Conservation (phyloP, 2,329 filamentous ascomycete genomes). For the Lasiodiplodia citricola region DNA sequence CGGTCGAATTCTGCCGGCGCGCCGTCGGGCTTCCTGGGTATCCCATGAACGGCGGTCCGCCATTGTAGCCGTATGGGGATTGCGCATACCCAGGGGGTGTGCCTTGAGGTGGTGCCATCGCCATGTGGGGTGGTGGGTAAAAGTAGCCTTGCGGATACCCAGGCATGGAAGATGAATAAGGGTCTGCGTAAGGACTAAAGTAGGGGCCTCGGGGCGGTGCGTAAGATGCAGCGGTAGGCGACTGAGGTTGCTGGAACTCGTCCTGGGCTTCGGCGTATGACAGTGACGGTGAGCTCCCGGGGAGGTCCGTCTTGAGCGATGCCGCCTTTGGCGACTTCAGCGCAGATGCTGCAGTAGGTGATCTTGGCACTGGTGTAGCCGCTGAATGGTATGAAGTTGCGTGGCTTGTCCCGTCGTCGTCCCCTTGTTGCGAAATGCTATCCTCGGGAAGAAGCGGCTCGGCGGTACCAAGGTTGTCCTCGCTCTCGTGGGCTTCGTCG, state of each 20-base stretch:
- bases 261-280: conserved; percentile 20
- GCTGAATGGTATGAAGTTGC: conserved; percentile 6
- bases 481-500: neutral
- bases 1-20: conserved; percentile 45
- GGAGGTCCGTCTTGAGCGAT: conserved; percentile 12
- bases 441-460: conserved; percentile 11
- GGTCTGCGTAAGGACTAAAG: conserved; percentile 37
- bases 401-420: conserved; percentile 19
- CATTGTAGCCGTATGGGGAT: conserved; percentile 39
- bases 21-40: conserved; percentile 39
- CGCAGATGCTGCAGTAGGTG: neutral
- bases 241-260: conserved; percentile 10
- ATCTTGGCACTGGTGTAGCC: conserved; percentile 1
- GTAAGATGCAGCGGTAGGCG: conserved; percentile 10
- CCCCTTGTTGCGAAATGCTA: conserved; percentile 24
- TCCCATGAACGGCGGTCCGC: conserved; percentile 39
- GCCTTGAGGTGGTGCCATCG: conserved; percentile 41
- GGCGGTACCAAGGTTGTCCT: neutral
- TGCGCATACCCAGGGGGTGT: conserved; percentile 45
- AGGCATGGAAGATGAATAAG: conserved; percentile 64
- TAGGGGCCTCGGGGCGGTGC: conserved; percentile 30
- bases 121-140: conserved; percentile 35
- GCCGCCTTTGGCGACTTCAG: conserved; percentile 7
- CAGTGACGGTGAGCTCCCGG: conserved; percentile 12
- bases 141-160: conserved; percentile 46